Conservation (phyloP, 768 basidiomycete genomes). For the Chalciporus pseudorubinellus region DNA sequence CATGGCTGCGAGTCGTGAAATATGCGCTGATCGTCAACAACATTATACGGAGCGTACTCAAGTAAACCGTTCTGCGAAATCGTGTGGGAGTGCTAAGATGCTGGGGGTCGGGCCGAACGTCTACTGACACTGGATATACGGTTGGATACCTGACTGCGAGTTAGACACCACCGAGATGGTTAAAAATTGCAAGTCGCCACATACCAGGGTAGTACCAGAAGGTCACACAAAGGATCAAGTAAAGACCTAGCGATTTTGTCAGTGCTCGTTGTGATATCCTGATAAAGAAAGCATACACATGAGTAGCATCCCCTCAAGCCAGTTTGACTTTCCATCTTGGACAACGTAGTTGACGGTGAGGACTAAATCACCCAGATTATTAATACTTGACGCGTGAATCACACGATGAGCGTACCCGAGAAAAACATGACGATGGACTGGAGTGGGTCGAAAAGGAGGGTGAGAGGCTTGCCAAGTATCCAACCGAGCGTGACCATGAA, state of each 20-base stretch:
- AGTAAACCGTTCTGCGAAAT: too few relatives aligned
- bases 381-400: background rate
- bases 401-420: conserved; percentile 21
- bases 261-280: background rate
- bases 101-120: background rate
- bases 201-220: conserved; percentile 54
- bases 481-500: conserved; percentile 79
- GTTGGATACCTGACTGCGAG: background rate
- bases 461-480: conserved; percentile 75
- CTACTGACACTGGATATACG: background rate
- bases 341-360: conserved; percentile 84
- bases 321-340: conserved; percentile 86
- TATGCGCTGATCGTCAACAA: too few relatives aligned
- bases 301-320: conserved; percentile 87
- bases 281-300: conserved; percentile 45
- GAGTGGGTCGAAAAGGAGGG: conserved; percentile 84
- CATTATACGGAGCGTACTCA: too few relatives aligned
- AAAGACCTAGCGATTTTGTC: conserved; percentile 40
- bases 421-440: conserved; percentile 48
- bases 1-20: too few relatives aligned
- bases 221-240: conserved; percentile 53
- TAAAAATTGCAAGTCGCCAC: conserved; percentile 6
- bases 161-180: background rate
- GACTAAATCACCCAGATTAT: conserved; percentile 38
- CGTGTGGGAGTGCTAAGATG: too few relatives aligned